A percentile compares a stretch with the other conserved stretches of the same genome.
phyloP scores from a whole-genome alignment of 2,329 filamentous ascomycete species.

The Xylogone sp. region DNA sequence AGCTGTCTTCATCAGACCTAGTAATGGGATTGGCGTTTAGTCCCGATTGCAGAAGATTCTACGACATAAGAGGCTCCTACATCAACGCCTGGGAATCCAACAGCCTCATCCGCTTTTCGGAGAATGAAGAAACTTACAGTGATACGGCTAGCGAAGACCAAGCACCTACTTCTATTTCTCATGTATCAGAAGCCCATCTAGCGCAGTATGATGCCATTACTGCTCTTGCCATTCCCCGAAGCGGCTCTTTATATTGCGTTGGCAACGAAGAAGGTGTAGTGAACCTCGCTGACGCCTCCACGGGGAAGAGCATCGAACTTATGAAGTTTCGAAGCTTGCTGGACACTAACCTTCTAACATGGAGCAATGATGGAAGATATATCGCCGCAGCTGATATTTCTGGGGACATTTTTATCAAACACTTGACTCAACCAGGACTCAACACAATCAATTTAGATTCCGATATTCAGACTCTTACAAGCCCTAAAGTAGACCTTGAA shows the following conservation, averaged over 20 bases:
- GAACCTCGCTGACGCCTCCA: neutral
- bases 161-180: neutral
- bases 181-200: neutral
- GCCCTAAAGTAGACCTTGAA: too few species aligned
- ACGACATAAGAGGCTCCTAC: conserved; percentile 13
- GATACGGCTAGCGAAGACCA: conserved; percentile 1
- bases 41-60: conserved; percentile 17
- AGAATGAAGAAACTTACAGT: conserved; percentile 5
- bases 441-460: too few species aligned
- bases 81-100: conserved; percentile 25
- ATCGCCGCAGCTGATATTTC: conserved; percentile 1
- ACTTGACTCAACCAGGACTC: too few species aligned
- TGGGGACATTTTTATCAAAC: conserved; percentile 1
- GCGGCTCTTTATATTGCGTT: conserved; percentile 1
- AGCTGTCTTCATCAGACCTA: conserved; percentile 3
- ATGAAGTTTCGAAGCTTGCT: neutral
- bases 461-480: too few species aligned
- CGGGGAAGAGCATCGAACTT: neutral
- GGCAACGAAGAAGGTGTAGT: conserved; percentile 7
- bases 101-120: conserved; percentile 11
- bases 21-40: conserved; percentile 15
- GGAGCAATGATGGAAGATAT: neutral
- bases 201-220: conserved; percentile 2
- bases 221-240: conserved; percentile 3
- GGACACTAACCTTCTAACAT: neutral